Evolutionary conservation across 768 basidiomycete genomes (phyloP), one percentile per base, ranked within the genome.

Genomic region (Tremella mesenterica): DNA sequence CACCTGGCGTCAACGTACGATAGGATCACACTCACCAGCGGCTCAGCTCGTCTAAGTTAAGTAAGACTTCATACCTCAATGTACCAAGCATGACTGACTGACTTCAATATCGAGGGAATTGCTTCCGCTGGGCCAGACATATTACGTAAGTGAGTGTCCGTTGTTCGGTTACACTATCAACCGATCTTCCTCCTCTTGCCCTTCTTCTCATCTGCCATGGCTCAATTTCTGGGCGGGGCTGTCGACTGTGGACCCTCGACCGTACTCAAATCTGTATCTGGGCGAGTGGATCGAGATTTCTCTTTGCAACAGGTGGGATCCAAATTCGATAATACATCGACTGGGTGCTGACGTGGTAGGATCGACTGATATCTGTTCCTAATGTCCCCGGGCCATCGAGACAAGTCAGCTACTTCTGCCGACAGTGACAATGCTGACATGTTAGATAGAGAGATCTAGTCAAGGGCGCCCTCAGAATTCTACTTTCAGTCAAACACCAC

Each of bases 201-300:
- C n/a, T 3, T 29, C 47, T 29, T 31, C 8, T 4, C 47, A 45
- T 4, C n/a, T n/a, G 30, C 23, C 12, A 69, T 68, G 66, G 53
- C 66, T 10, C 29, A 52, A 7, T 65, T 69, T 45, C 47, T 69
- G 4, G 67, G 67, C 30, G 61, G 50, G 3, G 61, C 46, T 14
- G 53, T 62, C 12, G 65, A 69, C 23, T 69, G 67, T 53, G 64
- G 64, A 1, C 67, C 67, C 21, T 47, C 48, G 10, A 66, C 59
- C 39, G 59, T 60, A 13, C 48, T 70, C 10, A 67, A 67, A 50
- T 56, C 56, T 46, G 63, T 70, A 3, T 46, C 57, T 12, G 53
- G 57, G 20, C 56, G 63, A 36, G 29, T 70, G 4, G 68, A 67
- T 18, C 44, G 52, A 28, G 68, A 70, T 59, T 20, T 29, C 2